A percentile compares a stretch with the other conserved stretches of the same genome.
phyloP scores from a whole-genome alignment of 1,284 basidiomycete genomes.

The Porogramme epimiltina region DNA sequence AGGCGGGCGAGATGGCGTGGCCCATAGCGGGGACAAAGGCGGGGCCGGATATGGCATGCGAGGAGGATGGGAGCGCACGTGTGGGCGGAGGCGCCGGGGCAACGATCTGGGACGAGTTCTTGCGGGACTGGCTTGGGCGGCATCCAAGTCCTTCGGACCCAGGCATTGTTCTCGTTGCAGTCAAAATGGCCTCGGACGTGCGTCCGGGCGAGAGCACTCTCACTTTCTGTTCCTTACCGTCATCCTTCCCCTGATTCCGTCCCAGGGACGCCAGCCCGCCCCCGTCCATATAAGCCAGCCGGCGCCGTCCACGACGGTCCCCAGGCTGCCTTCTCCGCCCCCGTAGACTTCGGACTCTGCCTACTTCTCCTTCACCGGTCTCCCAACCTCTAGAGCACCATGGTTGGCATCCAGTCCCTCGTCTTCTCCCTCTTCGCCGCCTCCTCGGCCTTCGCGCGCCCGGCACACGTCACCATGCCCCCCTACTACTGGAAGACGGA shows the following conservation, averaged over 20 bases:
- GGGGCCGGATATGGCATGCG: constrained; percentile 27
- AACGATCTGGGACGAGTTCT: constrained; percentile 11
- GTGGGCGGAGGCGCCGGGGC: constrained; percentile 10
- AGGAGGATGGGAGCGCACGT: constrained; percentile 27
- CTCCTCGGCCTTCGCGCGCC: constrained; percentile 30
- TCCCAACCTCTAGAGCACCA: constrained; percentile 26
- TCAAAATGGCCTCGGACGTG: constrained; percentile 5
- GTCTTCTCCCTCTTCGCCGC: constrained; percentile 37
- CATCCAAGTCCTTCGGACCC: too few species aligned
- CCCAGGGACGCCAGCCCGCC: constrained; percentile 12
- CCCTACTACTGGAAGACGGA: constrained; percentile 29
- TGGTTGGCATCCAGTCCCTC: constrained; percentile 41
- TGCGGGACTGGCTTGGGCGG: too few species aligned
- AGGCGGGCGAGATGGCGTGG: background rate
- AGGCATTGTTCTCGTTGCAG: constrained; percentile 31
- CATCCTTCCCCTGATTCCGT: constrained; percentile 19
- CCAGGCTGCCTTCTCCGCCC: constrained; percentile 25
- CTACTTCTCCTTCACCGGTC: constrained; percentile 18
- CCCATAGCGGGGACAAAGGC: constrained; percentile 31
- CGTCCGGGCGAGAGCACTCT: background rate
- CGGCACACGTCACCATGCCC: constrained; percentile 33
- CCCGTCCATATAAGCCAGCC: constrained; percentile 25
- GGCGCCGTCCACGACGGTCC: constrained; percentile 10
- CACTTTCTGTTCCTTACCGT: constrained; percentile 31
- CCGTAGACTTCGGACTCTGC: constrained; percentile 18